Percentiles rank a stretch among this genome's conserved stretches.
phyloP scores from a whole-genome alignment of 129 eudicot genomes.

The Flaveria brownii region DNA sequence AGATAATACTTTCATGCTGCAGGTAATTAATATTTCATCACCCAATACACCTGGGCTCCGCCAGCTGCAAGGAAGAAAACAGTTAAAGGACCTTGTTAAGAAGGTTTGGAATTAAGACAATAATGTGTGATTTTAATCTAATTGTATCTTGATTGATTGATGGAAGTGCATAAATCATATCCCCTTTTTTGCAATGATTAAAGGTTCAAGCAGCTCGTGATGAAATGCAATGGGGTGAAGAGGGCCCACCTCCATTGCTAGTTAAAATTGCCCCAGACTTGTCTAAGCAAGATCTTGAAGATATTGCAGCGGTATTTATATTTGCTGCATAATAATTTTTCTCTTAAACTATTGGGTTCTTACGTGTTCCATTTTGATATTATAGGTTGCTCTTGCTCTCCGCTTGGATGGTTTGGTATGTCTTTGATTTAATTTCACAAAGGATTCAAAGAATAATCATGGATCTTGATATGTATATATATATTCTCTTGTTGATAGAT shows the following conservation, averaged over 20 bases:
- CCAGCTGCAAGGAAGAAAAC: constrained; percentile 98
- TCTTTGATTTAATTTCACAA: constrained; percentile 15
- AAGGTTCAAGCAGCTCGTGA: constrained; percentile 99
- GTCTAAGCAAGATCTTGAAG: constrained; percentile 98
- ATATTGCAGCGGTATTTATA: constrained; percentile 80
- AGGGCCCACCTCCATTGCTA: constrained; percentile 97
- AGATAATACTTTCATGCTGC: constrained; percentile 8
- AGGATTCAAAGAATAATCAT: constrained; percentile 18
- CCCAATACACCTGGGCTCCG: constrained; percentile 98
- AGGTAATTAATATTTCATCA: constrained; percentile 93
- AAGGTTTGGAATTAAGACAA: constrained; percentile 51
- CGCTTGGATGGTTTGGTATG: constrained; percentile 96
- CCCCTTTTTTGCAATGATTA: constrained; percentile 15
- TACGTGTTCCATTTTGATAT: constrained; percentile 14
- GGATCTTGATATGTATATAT: constrained; percentile 3
- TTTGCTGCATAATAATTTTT: constrained; percentile 1
- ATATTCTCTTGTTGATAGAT: constrained; percentile 52
- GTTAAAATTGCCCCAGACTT: constrained; percentile 98
- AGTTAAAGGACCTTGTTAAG: constrained; percentile 90
- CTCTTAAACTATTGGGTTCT: constrained; percentile 23
- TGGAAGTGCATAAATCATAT: not conserved
- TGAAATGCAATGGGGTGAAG: constrained; percentile 99
- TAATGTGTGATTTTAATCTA: not conserved
- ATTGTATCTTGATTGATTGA: not conserved
- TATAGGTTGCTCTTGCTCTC: constrained; percentile 97